Evolutionary conservation across 208 protist genomes (phyloP).

Genomic region (Porcisia deanei): DNA sequence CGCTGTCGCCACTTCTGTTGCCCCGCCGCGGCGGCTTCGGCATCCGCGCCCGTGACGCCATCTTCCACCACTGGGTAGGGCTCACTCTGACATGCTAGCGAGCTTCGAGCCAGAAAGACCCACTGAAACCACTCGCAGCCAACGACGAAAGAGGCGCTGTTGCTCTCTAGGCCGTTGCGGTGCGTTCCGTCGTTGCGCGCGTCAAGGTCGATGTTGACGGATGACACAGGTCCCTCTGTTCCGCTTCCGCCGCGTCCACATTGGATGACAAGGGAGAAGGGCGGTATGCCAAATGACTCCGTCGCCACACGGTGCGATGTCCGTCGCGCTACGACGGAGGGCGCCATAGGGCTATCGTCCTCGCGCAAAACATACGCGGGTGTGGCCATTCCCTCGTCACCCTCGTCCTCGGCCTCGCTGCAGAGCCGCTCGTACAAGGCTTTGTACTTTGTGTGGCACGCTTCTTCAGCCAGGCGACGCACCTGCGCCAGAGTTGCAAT

Average conservation of each 20-base stretch:
- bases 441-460: constrained; percentile 35
- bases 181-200: background rate
- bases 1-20: constrained; percentile 32
- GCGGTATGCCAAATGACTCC: constrained; percentile 18
- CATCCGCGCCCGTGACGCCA: background rate
- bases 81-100: constrained; percentile 28
- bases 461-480: constrained; percentile 14
- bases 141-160: constrained; percentile 28
- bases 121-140: constrained; percentile 47
- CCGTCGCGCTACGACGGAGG: constrained; percentile 9
- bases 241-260: constrained; percentile 14
- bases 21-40: background rate
- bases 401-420: constrained; percentile 17
- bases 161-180: background rate
- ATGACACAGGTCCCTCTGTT: background rate
- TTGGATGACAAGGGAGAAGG: constrained; percentile 44
- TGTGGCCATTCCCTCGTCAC: constrained; percentile 1
- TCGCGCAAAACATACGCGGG: background rate
- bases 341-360: constrained; percentile 17
- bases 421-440: constrained; percentile 27
- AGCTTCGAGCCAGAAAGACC: constrained; percentile 30
- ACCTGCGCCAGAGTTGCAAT: constrained; percentile 12
- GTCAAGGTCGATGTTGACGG: background rate
- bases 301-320: constrained; percentile 11
- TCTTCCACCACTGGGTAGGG: constrained; percentile 17